These are phyloP conservation scores for Pichiaceae sp. DNA, from an alignment of 1,139 yeast species.

Conservation along the genomic window DNA sequence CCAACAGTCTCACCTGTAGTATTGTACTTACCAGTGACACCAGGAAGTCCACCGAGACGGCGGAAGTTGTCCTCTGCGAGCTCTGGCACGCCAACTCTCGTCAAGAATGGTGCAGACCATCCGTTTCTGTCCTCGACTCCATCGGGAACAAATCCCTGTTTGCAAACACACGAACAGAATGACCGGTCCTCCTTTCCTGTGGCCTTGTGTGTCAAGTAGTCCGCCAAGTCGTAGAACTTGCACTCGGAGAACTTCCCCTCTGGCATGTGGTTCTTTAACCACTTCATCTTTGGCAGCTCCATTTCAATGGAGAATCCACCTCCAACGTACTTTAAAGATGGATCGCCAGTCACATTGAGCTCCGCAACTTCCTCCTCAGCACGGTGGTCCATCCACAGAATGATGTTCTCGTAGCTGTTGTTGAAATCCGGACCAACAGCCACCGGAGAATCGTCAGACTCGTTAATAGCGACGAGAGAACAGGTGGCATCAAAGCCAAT, in stretches of 20 bases:
- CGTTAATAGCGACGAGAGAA: constrained; percentile 75
- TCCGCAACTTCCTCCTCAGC: constrained; percentile 79
- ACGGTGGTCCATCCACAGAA: constrained; percentile 97
- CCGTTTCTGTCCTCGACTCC: constrained; percentile 88
- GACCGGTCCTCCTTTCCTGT: constrained; percentile 83
- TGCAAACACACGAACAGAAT: constrained; percentile 85
- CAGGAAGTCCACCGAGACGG: constrained; percentile 77
- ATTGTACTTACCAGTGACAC: constrained; percentile 60
- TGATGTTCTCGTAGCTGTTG: constrained; percentile 68
- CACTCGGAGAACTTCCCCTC: constrained; percentile 42
- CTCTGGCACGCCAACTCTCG: constrained; percentile 62
- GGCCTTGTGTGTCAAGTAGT: constrained; percentile 82
- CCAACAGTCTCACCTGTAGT: constrained; percentile 91
- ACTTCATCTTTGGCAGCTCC: constrained; percentile 95
- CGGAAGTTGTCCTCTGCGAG: constrained; percentile 68
- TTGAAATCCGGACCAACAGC: constrained; percentile 89
- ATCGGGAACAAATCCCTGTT: constrained; percentile 87
- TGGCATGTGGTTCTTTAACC: constrained; percentile 87
- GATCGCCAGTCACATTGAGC: constrained; percentile 75
- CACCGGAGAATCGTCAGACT: constrained; percentile 58
- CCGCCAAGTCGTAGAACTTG: constrained; percentile 89
- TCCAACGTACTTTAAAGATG: constrained; percentile 83
- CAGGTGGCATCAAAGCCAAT: constrained; percentile 97
- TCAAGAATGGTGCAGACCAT: constrained; percentile 79
- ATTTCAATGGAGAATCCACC: constrained; percentile 97